Evolutionary conservation across 139 green algal genomes (phyloP).

Genomic region (Chlorella sp.): DNA sequence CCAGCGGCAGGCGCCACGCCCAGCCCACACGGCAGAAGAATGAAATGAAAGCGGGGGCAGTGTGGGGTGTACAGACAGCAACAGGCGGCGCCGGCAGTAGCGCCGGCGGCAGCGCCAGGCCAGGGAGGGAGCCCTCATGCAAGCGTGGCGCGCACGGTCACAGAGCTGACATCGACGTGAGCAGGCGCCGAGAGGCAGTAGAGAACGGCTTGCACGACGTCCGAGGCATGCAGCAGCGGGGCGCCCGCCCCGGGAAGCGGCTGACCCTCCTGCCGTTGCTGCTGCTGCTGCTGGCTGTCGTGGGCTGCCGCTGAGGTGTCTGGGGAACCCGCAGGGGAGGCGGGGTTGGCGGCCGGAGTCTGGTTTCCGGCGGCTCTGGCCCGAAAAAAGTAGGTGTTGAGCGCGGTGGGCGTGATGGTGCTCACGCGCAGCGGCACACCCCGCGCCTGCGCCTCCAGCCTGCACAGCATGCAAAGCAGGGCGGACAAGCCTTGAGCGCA

Average conservation of each 20-base stretch:
- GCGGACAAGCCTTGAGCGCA: background rate
- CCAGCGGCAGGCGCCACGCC: too few species aligned
- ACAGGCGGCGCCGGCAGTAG: background rate
- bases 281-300: background rate
- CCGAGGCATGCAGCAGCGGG: slow-evolving; percentile 53
- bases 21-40: too few species aligned
- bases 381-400: slow-evolving; percentile 76
- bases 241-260: background rate
- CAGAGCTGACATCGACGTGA: slow-evolving; percentile 81
- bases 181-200: slow-evolving; percentile 69
- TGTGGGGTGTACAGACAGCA: background rate
- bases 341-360: background rate
- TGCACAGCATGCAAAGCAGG: background rate
- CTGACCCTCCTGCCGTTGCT: background rate
- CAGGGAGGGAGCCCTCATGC: background rate
- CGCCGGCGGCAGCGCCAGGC: background rate
- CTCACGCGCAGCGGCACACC: slow-evolving; percentile 68
- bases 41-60: background rate
- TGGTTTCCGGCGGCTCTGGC: slow-evolving; percentile 30
- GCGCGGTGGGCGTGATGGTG: slow-evolving; percentile 71
- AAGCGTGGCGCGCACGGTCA: slow-evolving; percentile 62
- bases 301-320: background rate
- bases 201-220: slow-evolving; percentile 73
- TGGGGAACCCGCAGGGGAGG: background rate
- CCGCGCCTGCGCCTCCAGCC: slow-evolving; percentile 54